phyloP scores from a whole-genome alignment of 345 rosid genomes.

The Combretum micranthum region DNA sequence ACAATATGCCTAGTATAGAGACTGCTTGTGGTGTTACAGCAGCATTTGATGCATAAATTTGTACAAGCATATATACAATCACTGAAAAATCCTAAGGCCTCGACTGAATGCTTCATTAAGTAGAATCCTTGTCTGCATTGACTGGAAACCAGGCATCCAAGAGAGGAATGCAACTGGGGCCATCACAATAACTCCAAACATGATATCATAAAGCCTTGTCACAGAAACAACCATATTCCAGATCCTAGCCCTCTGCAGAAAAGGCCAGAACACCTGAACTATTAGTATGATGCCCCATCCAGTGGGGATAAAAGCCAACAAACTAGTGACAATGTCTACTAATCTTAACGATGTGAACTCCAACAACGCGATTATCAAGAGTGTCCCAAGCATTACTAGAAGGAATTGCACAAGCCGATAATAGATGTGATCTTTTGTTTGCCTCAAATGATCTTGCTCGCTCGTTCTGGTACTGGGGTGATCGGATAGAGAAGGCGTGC shows the following conservation, averaged over 20 bases:
- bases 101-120: constrained; percentile 91
- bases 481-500: too few species aligned
- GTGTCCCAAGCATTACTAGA: constrained; percentile 44
- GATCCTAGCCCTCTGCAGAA: constrained; percentile 46
- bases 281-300: constrained; percentile 80
- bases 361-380: constrained; percentile 54
- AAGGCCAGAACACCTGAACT: constrained; percentile 73
- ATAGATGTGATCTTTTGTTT: constrained; percentile 74
- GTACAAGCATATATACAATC: too few species aligned
- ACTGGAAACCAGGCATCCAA: constrained; percentile 95
- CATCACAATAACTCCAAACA: constrained; percentile 75
- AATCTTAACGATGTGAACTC: constrained; percentile 56
- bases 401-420: constrained; percentile 86
- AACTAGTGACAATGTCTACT: constrained; percentile 61
- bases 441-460: too few species aligned
- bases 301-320: constrained; percentile 84
- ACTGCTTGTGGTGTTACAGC: too few species aligned
- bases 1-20: too few species aligned
- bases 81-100: constrained; percentile 80
- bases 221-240: constrained; percentile 66
- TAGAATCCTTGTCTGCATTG: constrained; percentile 83
- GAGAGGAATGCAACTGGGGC: constrained; percentile 78
- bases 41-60: too few species aligned
- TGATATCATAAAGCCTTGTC: constrained; percentile 69
- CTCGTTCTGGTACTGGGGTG: too few species aligned